Base-by-base conservation (phyloP, 306 rosid genomes). In the Cyamopsis tetragonoloba region DNA sequence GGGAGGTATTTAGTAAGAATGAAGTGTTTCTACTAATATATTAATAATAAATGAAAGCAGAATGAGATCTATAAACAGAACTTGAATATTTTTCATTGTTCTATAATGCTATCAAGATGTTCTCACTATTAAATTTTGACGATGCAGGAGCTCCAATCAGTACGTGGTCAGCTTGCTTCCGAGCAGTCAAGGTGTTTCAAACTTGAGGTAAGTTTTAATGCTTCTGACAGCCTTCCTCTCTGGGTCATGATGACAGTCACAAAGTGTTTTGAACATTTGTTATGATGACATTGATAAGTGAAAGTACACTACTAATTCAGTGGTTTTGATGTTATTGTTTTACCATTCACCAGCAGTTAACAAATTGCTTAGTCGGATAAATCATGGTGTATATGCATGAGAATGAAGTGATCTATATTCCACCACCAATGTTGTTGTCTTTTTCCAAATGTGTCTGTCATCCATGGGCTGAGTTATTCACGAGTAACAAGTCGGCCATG, bases 111-210 rank as follows among this genome's bases (percentile, higher is more conserved):
- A 32, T 63, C 24, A 19, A 20, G 20, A 49, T 53, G 35, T 56
- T 62, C 49, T 70, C 79, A 58, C 53, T 70, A 57, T 43, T 17
- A 37, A n/a, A n/a, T n/a, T 76, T 10, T 77, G 58, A 57, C 42
- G 49, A 55, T 65, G 70, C 78, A 91, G 97, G 97, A 91, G 82
- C 97, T 91, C 69, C 93, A 88, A 76, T 88, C 89, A 18, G 87
- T 91, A 23, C 91, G 96, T 5, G 83, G 87, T 30, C 96, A 91
- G 81, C 96, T 91, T 73, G 96, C 89, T 55, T 77, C 91, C 23
- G 97, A 91, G 85, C 96, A 91, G 71, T 91, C 96, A 13, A 86
- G 97, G 82, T 91, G 97, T 82, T 91, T 91, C 85, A 91, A 91
- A 75, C 91, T 91, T 10, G 97, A 91, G 96, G 97, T 91, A 83